Evolutionary conservation across 495 filamentous ascomycete species (phyloP), one percentile per base, ranked within the genome.

Genomic region (Neurospora sp.): DNA sequence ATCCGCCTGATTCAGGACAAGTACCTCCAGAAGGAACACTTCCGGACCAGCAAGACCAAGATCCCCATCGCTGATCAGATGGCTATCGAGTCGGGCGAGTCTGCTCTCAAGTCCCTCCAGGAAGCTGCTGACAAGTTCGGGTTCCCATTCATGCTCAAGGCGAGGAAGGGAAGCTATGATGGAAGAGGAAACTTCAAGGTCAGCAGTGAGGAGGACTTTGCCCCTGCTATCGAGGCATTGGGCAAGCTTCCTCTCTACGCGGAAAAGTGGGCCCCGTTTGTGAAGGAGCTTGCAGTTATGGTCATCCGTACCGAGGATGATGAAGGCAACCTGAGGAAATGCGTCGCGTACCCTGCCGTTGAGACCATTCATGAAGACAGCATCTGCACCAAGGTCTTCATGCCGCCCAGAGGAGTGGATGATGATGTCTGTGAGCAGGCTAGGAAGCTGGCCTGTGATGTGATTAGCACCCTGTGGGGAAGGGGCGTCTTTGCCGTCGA

Each of bases 1-100:
- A 89, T 98, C 72, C 89, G 93, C 27, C 91, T 90, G 37, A 98
- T 99, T 74, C 96, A 99, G 85, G 95, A 99, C 85, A 99, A 99
- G 83, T 98, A 89, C 81, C 84, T 89, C 78, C 96, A 99, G 83
- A 98, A 99, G 82, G 87, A 92, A 76, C 90, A 96, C 77, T 85
- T 98, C 73, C 82, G 82, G 41, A 80, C 70, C 66, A 78, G 77
- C 72, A 74, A 86, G 61, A 87, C 88, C 76, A 85, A 84, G 3
- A 89, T 98, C 6, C 87, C 89, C n/a, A 91, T 91, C 74, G 91
- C 92, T 1, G 85, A 90, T 20, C 92, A 91, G 73, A 83, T 89
- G 27, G 84, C 88, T 16, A 79, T 97, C 66, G 81, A 82, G 37
- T 77, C 84, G 0, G 84, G 83, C 0, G 81, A 87, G 70, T 75